Percentiles rank a stretch among this genome's conserved stretches.
Evolutionary conservation across 352 stramenopile genomes (phyloP).

Genomic region (Phytophthora chlamydospora): DNA sequence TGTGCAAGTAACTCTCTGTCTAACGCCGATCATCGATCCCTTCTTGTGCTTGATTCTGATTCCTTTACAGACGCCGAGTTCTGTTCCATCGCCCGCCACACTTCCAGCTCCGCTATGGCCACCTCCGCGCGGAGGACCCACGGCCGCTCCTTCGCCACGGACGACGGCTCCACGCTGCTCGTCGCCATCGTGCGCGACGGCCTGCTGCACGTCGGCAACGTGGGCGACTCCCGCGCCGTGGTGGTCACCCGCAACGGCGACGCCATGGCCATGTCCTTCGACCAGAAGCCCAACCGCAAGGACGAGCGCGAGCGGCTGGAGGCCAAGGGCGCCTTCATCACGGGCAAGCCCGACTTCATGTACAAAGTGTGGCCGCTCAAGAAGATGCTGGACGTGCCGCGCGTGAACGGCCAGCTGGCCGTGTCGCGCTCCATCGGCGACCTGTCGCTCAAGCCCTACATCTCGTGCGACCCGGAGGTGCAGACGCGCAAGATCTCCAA

Average conservation of each 20-base stretch:
- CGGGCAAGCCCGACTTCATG: conserved; percentile 64
- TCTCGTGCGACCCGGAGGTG: conserved; percentile 84
- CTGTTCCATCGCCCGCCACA: conserved; percentile 58
- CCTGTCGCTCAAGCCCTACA: conserved; percentile 73
- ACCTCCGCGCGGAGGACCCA: conserved; percentile 25
- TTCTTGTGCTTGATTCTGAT: not conserved
- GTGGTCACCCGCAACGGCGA: conserved; percentile 64
- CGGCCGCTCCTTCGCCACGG: conserved; percentile 59
- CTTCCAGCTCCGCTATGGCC: conserved; percentile 39
- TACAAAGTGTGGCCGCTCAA: conserved; percentile 80
- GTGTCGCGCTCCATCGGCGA: conserved; percentile 89
- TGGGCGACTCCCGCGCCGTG: conserved; percentile 83
- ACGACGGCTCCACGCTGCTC: conserved; percentile 82
- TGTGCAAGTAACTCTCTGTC: conserved; percentile 1
- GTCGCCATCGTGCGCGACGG: conserved; percentile 77
- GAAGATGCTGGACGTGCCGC: conserved; percentile 77
- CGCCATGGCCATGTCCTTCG: conserved; percentile 64
- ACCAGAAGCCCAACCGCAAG: conserved; percentile 85
- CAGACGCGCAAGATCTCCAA: conserved; percentile 59
- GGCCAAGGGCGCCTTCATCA: conserved; percentile 73
- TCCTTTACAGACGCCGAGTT: conserved; percentile 60
- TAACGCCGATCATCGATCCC: conserved; percentile 1
- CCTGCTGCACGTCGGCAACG: conserved; percentile 78
- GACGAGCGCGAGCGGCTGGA: conserved; percentile 76
- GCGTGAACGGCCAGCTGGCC: conserved; percentile 79